These are phyloP conservation scores for Trichoderma pleuroti DNA, from an alignment of 2,329 filamentous ascomycete genomes.

Conservation along the genomic window DNA sequence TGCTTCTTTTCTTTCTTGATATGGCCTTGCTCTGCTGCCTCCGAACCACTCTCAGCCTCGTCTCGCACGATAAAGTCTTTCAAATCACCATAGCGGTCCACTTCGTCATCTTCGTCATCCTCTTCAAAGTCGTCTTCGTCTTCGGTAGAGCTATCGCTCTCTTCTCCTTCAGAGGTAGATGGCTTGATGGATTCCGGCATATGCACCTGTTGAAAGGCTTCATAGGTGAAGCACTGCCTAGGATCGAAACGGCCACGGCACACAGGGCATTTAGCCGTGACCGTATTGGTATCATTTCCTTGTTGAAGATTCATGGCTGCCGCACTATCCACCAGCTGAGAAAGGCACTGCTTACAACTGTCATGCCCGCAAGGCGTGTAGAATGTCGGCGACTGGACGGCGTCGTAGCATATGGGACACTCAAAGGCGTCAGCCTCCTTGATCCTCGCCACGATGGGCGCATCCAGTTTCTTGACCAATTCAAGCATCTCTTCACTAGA, in stretches of 20 bases:
- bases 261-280: conserved; percentile 65
- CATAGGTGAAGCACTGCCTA: conserved; percentile 68
- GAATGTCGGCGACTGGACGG: conserved; percentile 68
- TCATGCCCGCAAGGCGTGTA: conserved; percentile 82
- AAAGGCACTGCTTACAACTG: conserved; percentile 73
- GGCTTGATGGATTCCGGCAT: conserved; percentile 50
- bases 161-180: conserved; percentile 32
- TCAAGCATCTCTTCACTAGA: conserved; percentile 50
- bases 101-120: conserved; percentile 35
- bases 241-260: conserved; percentile 67
- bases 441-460: conserved; percentile 63
- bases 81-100: conserved; percentile 41
- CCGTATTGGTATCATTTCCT: conserved; percentile 51
- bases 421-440: conserved; percentile 60
- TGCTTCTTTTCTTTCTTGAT: conserved; percentile 26
- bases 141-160: conserved; percentile 32
- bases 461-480: conserved; percentile 58
- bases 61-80: conserved; percentile 53
- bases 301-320: conserved; percentile 51
- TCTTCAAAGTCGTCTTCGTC: conserved; percentile 25
- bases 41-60: conserved; percentile 32
- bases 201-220: conserved; percentile 70
- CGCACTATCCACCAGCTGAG: conserved; percentile 61
- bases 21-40: conserved; percentile 24
- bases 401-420: conserved; percentile 81